phyloP scores from a whole-genome alignment of 176 grass and related monocot genomes.

The Paspalum vaginatum region DNA sequence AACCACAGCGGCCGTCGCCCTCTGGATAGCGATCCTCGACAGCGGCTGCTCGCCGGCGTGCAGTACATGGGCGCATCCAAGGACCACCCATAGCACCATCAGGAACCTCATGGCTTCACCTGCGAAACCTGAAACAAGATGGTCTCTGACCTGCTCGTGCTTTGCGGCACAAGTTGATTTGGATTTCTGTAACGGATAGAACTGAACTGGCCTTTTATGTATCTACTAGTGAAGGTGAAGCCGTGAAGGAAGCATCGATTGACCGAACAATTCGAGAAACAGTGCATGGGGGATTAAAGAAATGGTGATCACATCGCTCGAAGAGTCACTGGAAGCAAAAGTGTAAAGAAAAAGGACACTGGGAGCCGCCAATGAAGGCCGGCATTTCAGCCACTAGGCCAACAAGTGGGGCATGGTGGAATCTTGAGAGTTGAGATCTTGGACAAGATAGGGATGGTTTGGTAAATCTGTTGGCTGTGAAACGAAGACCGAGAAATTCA shows the following conservation, averaged over 20 bases:
- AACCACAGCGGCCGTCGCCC: constrained; percentile 23
- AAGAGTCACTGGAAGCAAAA: no score
- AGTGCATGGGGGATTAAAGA: neutral
- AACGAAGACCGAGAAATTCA: neutral
- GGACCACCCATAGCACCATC: neutral
- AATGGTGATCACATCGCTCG: constrained; percentile 20
- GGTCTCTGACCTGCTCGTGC: neutral
- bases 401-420: neutral
- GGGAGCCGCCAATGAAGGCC: constrained; percentile 5
- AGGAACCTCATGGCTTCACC: neutral
- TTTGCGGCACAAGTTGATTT: neutral
- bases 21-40: constrained; percentile 62
- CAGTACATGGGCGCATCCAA: neutral
- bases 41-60: constrained; percentile 47
- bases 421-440: neutral
- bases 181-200: neutral
- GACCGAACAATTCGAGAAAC: neutral
- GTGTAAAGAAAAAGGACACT: no score
- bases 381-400: neutral
- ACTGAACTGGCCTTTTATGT: neutral
- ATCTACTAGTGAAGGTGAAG: neutral
- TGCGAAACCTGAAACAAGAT: no score
- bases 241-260: neutral
- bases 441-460: neutral
- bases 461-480: neutral